Evolutionary conservation across 2,329 filamentous ascomycete species (phyloP), one percentile per base, ranked within the genome.

Genomic region (Diaporthe longicolla): DNA sequence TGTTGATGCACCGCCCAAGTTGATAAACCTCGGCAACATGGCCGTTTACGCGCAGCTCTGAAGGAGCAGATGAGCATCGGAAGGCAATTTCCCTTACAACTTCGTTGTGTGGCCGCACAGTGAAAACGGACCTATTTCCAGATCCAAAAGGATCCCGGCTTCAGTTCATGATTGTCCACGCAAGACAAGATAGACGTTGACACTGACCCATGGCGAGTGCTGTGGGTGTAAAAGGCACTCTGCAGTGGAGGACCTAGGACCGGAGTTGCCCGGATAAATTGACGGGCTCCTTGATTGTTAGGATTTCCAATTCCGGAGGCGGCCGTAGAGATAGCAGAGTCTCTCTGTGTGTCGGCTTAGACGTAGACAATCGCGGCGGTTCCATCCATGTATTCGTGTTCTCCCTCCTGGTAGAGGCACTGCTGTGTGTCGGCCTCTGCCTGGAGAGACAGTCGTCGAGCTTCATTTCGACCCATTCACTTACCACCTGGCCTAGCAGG

Each of bases 201-300:
- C 21, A 48, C 29, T 24, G 45, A 13, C 21, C 7, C 43, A 66
- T 24, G 43, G 29, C 29, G 17, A 21, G 19, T 35, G 24, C 26
- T 7, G 26, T 24, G 29, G 21, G 21, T 40, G 24, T 17, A 15
- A 21, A 35, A 50, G 45, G 29, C 61, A 52, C 29, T 66, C 15
- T 15, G 26, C 50, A 50, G 29, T 32, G 26, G 26, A 50, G 24
- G 15, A 2, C 26, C 59, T 32, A 19, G 29, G 32, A 10, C 45
- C 63, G 63, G 63, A 66, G 63, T 29, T 66, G 63, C 63, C 63
- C 63, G 63, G 45, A 37, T 32, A 7, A 40, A 11, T 17, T 66
- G 21, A 66, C 11, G n/a, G 37, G 63, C 45, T 52, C 32, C 32
- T 66, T 48, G 45, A 19, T 40, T 9, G n/a, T 35, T 40, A 32